A percentile compares a stretch with the other conserved stretches of the same genome.
phyloP scores from a whole-genome alignment of 2,329 filamentous ascomycete genomes.

The Fusarium heterosporum region DNA sequence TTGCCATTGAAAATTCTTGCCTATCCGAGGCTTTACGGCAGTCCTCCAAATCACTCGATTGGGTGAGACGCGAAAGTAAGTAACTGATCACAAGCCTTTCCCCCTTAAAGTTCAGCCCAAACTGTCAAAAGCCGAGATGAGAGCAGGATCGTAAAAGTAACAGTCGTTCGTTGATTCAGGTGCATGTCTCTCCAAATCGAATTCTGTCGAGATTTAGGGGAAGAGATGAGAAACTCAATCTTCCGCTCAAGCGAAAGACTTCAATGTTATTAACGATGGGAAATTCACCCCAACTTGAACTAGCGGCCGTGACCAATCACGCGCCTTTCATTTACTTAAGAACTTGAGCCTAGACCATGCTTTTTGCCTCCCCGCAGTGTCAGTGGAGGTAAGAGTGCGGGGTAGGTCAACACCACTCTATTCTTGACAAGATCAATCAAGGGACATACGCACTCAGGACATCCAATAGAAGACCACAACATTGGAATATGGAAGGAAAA shows the following conservation, averaged over 20 bases:
- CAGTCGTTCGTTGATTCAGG: too few relatives aligned
- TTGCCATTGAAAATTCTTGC: constrained; percentile 30
- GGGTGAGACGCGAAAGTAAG: not conserved
- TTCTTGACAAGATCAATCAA: not conserved
- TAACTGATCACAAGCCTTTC: constrained; percentile 8
- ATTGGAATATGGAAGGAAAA: too few relatives aligned
- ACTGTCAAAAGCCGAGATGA: not conserved
- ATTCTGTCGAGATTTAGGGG: not conserved
- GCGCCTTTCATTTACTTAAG: not conserved
- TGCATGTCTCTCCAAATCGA: not conserved
- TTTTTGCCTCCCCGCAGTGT: constrained; percentile 28
- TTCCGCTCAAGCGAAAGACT: constrained; percentile 14
- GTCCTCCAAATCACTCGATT: not conserved
- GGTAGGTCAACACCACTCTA: not conserved
- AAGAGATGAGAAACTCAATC: not conserved
- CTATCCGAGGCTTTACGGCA: not conserved
- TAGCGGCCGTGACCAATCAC: constrained; percentile 30
- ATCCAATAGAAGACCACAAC: too few relatives aligned
- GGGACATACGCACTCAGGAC: too few relatives aligned
- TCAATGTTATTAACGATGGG: constrained; percentile 16
- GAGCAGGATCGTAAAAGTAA: not conserved
- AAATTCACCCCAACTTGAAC: constrained; percentile 38
- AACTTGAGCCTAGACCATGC: not conserved
- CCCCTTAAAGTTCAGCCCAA: not conserved
- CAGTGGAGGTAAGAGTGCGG: constrained; percentile 23